These are phyloP conservation scores for Pascua guehoae DNA, from an alignment of 1,284 basidiomycete genomes.

Conservation along the genomic window DNA sequence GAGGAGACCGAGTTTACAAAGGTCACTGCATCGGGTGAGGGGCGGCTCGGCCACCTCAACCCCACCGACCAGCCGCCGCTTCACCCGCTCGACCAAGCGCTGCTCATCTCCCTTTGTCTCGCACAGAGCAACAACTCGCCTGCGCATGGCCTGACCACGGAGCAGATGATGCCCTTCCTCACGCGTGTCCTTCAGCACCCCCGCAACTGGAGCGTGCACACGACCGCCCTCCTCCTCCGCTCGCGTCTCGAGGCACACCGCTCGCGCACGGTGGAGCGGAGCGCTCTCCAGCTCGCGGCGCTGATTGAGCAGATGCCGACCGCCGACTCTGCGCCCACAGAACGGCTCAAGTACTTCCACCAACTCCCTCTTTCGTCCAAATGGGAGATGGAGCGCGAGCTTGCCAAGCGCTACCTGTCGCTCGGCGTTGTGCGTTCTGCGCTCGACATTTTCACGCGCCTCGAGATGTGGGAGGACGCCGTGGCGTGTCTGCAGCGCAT, in stretches of 20 bases:
- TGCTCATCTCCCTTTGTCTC: slow-evolving; percentile 82
- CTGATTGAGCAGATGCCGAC: slow-evolving; percentile 93
- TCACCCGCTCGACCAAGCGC: slow-evolving; percentile 85
- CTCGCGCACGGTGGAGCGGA: slow-evolving; percentile 84
- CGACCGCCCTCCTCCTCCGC: slow-evolving; percentile 85
- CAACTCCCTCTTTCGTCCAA: slow-evolving; percentile 73
- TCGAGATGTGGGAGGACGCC: slow-evolving; percentile 97
- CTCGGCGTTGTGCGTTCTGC: slow-evolving; percentile 83
- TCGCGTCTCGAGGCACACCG: slow-evolving; percentile 80
- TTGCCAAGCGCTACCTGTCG: slow-evolving; percentile 73
- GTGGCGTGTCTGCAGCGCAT: slow-evolving; percentile 77
- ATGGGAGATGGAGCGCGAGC: slow-evolving; percentile 87
- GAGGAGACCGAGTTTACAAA: slow-evolving; percentile 87
- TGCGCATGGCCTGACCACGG: slow-evolving; percentile 75
- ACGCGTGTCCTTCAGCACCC: slow-evolving; percentile 79
- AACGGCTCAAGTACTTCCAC: slow-evolving; percentile 75
- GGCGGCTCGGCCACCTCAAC: slow-evolving; percentile 59
- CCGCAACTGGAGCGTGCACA: slow-evolving; percentile 88
- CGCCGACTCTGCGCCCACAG: slow-evolving; percentile 59
- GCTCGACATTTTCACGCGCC: slow-evolving; percentile 81
- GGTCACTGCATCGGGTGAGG: slow-evolving; percentile 48
- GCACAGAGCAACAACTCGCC: slow-evolving; percentile 85
- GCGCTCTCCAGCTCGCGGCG: slow-evolving; percentile 83
- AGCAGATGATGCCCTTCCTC: slow-evolving; percentile 88
- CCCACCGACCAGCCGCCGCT: slow-evolving; percentile 79